Evolutionary conservation across 208 protist species (phyloP).

Genomic region (Wallacemonas sp.): DNA sequence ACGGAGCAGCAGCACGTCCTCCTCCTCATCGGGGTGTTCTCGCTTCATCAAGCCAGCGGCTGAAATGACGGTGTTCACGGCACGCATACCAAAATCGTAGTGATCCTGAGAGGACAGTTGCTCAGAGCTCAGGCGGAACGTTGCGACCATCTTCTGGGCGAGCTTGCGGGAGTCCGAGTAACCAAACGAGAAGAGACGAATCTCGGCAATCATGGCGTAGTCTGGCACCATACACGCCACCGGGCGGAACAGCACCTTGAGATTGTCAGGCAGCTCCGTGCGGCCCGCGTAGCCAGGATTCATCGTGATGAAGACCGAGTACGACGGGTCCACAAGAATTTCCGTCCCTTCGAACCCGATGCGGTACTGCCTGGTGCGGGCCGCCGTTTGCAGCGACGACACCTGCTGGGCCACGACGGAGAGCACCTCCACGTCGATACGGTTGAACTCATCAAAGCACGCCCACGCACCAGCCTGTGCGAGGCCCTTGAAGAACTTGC

Average conservation of each 20-base stretch:
- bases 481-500: slow-evolving; percentile 97
- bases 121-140: slow-evolving; percentile 97
- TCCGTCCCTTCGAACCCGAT: slow-evolving; percentile 96
- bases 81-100: slow-evolving; percentile 99
- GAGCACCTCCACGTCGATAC: slow-evolving; percentile 97
- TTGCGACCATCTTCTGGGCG: slow-evolving; percentile 97
- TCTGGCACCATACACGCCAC: slow-evolving; percentile 99
- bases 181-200: slow-evolving; percentile 98
- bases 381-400: slow-evolving; percentile 92
- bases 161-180: slow-evolving; percentile 95
- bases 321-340: slow-evolving; percentile 93
- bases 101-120: slow-evolving; percentile 98
- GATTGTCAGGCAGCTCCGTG: slow-evolving; percentile 98
- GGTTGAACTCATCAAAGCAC: slow-evolving; percentile 99
- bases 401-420: slow-evolving; percentile 97
- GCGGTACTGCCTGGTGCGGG: slow-evolving; percentile 68
- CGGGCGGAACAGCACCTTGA: slow-evolving; percentile 97
- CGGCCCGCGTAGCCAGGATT: slow-evolving; percentile 98
- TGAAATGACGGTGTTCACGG: slow-evolving; percentile 98
- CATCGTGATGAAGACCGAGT: slow-evolving; percentile 98
- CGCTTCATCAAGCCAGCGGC: slow-evolving; percentile 96
- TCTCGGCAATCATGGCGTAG: slow-evolving; percentile 98
- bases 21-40: slow-evolving; percentile 90
- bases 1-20: slow-evolving; percentile 94
- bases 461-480: slow-evolving; percentile 96